Evolutionary conservation across 148 eudicot species (phyloP), one percentile per base, ranked within the genome.

Genomic region (Linanthus parryae): DNA sequence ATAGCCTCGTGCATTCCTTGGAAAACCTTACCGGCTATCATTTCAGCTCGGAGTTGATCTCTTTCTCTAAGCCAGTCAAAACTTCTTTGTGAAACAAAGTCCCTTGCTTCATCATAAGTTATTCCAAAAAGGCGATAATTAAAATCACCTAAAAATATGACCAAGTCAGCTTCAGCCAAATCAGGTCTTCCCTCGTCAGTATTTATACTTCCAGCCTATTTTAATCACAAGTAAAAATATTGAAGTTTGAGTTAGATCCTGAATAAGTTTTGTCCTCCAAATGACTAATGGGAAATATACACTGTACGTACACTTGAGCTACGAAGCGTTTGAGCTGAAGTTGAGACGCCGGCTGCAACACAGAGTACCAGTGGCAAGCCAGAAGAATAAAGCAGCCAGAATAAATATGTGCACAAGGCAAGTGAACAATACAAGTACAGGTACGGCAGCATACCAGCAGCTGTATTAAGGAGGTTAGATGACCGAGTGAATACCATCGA

Each of bases 1-100:
- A 84, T 70, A 10, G 91, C 95, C 66, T 92, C 99, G 8, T 84
- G 90, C 99, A 92, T 92, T 66, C 99, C 96, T 66, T 92, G 98
- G 72, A 92, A 92, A 49, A 82, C 99, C 73, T 69, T 87, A 22
- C 99, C 99, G 18, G 94, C 88, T 69, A 82, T 88, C 96, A 92
- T 92, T 71, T 92, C 99, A 25, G 88, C 91, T 65, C 96, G 74
- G 24, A 92, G 86, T 65, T 92, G 99, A 76, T 92, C 99, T 71
- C 74, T 92, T 66, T 92, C 99, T 48, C 96, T 71, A 21, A 92
- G 84, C 98, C 99, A 92, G 39, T 92, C 99, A 15, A 92, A 92
- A 57, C 96, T 79, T 76, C 99, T 80, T 73, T 92, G 99, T 11
- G 99, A 92, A 52, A 92, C 96, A 55, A 92, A 78, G 50, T 92